Base-by-base conservation (phyloP, 2,329 filamentous ascomycete genomes). In the Penicillium digitatum region DNA sequence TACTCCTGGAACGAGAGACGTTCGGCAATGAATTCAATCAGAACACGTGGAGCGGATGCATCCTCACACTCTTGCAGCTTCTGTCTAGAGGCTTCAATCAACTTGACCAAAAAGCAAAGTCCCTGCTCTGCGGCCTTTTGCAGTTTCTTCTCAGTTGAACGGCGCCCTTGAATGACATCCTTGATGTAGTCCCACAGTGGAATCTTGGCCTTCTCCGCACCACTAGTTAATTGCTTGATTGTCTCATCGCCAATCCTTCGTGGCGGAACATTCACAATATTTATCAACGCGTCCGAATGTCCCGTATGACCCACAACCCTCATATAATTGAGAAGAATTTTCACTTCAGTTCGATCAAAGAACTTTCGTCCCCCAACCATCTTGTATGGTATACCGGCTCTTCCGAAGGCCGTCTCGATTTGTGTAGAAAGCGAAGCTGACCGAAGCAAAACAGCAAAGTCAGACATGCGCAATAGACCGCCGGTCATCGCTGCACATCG, bases 331-430 rank as follows among this genome's bases (percentile, higher is more conserved):
- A 97, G 74, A 0, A 97, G 71, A 7, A 90, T 81, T 71, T 94
- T 95, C 68, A 97, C 87, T 70, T 99, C 93, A 3, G 85, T 82
- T 48, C 94, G 85, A 63, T 99, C 94, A 66, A 95, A 97, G 70
- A 99, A 99, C 55, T 89, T 88, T 59, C 85, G 84, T 2, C 94
- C 93, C 65, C 88, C 93, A 48, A 97, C 87, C 92, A 97, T 96
- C 47, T 86, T 86, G 72, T 97, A 99, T 0, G 91, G 82, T 38
- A 97, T 85, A 1, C 91, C 90, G 11, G 85, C 84, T 65, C 87
- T 90, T 14, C 88, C 90, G 38, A 97, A 78, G 3, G 87, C 87
- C 22, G 86, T 82, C 74, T 99, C 93, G 37, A 97, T 87, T n/a
- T 90, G 84, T 22, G 92, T 81, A 0, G 93, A 96, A 8, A 96